Percentiles rank a stretch among this genome's conserved stretches.
Evolutionary conservation across 2,329 filamentous ascomycete species (phyloP).

Genomic region (Eurotiales sp.): DNA sequence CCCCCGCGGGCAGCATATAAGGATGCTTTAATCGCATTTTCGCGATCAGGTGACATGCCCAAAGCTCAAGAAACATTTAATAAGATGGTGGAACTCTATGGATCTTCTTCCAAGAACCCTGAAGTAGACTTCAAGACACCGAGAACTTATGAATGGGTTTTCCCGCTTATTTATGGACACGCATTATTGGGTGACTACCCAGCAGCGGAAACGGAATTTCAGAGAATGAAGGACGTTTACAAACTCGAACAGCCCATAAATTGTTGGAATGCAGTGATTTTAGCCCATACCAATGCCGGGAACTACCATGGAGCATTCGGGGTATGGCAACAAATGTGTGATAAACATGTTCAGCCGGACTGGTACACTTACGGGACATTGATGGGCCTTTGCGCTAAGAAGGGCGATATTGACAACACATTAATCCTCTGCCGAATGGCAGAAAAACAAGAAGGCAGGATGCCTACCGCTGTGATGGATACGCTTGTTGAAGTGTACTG

Average conservation of each 20-base stretch:
- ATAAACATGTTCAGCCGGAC: slow-evolving; percentile 53
- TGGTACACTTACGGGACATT: slow-evolving; percentile 66
- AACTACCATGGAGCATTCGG: slow-evolving; percentile 64
- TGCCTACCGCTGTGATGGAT: slow-evolving; percentile 58
- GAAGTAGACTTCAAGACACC: slow-evolving; percentile 16
- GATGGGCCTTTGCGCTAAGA: slow-evolving; percentile 66
- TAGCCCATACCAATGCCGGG: slow-evolving; percentile 62
- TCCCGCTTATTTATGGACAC: slow-evolving; percentile 67
- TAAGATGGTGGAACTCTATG: slow-evolving; percentile 36
- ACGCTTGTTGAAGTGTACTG: slow-evolving; percentile 67
- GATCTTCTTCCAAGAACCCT: slow-evolving; percentile 15
- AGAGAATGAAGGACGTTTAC: slow-evolving; percentile 57
- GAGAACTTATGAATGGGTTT: slow-evolving; percentile 27
- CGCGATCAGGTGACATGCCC: slow-evolving; percentile 44
- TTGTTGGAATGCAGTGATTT: slow-evolving; percentile 75
- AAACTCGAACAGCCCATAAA: slow-evolving; percentile 53
- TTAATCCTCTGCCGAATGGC: slow-evolving; percentile 63
- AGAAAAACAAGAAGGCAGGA: slow-evolving; percentile 48
- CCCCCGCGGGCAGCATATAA: slow-evolving; percentile 33
- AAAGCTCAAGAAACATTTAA: slow-evolving; percentile 45
- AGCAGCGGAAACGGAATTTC: slow-evolving; percentile 59
- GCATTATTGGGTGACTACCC: slow-evolving; percentile 63
- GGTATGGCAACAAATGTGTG: slow-evolving; percentile 60
- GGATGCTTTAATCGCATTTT: slow-evolving; percentile 38
- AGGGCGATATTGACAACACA: slow-evolving; percentile 70